Conservation (phyloP, 805 yeast species). For the Kluyveromyces lactis region DNA sequence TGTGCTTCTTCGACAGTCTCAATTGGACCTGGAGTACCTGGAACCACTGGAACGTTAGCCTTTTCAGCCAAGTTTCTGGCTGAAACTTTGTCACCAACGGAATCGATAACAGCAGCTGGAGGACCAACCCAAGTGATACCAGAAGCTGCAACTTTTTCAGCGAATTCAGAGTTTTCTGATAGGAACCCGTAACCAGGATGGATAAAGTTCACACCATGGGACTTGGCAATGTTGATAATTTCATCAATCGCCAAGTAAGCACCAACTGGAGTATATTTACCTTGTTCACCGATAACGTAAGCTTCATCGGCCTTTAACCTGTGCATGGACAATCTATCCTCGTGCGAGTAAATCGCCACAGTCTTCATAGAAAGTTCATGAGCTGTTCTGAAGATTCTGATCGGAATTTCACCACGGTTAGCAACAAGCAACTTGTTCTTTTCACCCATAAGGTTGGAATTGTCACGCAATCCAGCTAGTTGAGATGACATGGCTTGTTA, state of each 20-base stretch:
- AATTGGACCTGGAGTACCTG: slow-evolving; percentile 98
- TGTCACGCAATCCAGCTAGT: slow-evolving; percentile 27
- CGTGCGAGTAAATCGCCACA: slow-evolving; percentile 94
- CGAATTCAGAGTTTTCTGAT: slow-evolving; percentile 89
- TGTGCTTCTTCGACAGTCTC: slow-evolving; percentile 69
- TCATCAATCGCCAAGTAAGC: slow-evolving; percentile 95
- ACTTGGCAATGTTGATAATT: slow-evolving; percentile 76
- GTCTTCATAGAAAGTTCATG: slow-evolving; percentile 97
- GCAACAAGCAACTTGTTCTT: slow-evolving; percentile 63
- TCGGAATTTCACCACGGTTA: slow-evolving; percentile 79
- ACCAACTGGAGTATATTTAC: slow-evolving; percentile 89
- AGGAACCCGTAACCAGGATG: slow-evolving; percentile 92
- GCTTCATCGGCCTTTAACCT: slow-evolving; percentile 91
- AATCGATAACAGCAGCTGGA: slow-evolving; percentile 73
- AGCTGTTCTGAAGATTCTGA: slow-evolving; percentile 90
- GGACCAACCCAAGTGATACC: slow-evolving; percentile 98
- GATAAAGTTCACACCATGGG: slow-evolving; percentile 73
- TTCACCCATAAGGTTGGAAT: slow-evolving; percentile 30
- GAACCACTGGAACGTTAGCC: slow-evolving; percentile 86
- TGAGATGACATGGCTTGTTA: slow-evolving; percentile 4
- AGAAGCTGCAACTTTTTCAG: slow-evolving; percentile 78
- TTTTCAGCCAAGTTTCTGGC: slow-evolving; percentile 81
- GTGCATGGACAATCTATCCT: slow-evolving; percentile 91
- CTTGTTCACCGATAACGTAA: slow-evolving; percentile 81
- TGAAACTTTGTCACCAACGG: slow-evolving; percentile 94